Base-by-base conservation (phyloP, 306 rosid species). In the Lagenaria siceraria region DNA sequence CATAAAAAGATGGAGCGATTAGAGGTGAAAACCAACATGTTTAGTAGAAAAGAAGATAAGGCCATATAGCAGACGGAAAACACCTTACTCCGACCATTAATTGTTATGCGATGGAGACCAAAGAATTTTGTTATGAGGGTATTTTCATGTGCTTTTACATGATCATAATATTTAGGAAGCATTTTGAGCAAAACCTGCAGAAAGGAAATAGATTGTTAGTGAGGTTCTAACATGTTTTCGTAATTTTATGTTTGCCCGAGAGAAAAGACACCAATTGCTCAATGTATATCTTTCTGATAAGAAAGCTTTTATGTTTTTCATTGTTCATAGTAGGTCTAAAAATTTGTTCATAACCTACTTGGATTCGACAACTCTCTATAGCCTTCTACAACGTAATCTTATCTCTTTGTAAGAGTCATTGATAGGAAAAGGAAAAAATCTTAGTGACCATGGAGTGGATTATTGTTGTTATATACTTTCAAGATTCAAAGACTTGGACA, bases 91-190 rank as follows among this genome's bases (percentile, higher is more conserved):
- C 93, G 89, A 81, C 88, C 90, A 84, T 76, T 84, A 19, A 90
- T 77, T 78, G 84, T 89, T 88, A 95, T 95, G 68, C 96, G 87
- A 78, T 95, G 99, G 76, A 92, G 89, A 72, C 99, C 99, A 82
- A 95, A 95, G 78, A 86, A 85, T 80, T 95, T 95, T 66, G 99
- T 92, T 66, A 95, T 90, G 70, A 95, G 99, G 69, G 99, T 95
- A 76, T 95, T 95, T 80, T 95, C 98, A 86, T 87, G 83, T 10
- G 83, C 48, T 68, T 86, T 81, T 31, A 95, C 99, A 83, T 95
- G 99, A 43, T 7, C 25, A 84, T 92, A 92, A 84, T 92, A 92
- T 52, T 85, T 86, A 59, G 97, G 98, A 72, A 95, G 95, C 99
- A 95, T 95, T 80, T 84, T 90, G 80, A 92, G 98, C 71, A 95